A percentile compares a stretch with the other conserved stretches of the same genome.
These are phyloP conservation scores for Wickerhamiella lipophila DNA, from an alignment of 805 yeast genomes.

Conservation along the genomic window DNA sequence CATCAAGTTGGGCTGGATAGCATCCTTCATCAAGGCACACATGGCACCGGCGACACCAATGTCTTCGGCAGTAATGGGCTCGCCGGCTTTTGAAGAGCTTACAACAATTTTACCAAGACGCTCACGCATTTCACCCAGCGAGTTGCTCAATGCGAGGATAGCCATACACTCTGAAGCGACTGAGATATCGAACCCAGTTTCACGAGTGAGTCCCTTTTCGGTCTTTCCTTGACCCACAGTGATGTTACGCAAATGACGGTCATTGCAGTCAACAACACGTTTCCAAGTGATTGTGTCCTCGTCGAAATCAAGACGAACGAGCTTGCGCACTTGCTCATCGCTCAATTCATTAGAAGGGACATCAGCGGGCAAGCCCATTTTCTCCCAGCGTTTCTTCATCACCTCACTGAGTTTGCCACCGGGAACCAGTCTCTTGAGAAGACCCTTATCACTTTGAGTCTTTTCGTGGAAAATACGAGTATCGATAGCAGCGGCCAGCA, in stretches of 20 bases:
- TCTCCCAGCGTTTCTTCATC: constrained; percentile 61
- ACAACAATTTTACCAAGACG: constrained; percentile 83
- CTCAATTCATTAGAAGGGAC: constrained; percentile 63
- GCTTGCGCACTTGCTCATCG: constrained; percentile 55
- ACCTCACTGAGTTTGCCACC: constrained; percentile 70
- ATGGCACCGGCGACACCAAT: constrained; percentile 92
- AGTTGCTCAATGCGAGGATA: constrained; percentile 68
- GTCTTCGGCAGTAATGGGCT: constrained; percentile 86
- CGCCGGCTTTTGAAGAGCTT: constrained; percentile 63
- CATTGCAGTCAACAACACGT: constrained; percentile 90
- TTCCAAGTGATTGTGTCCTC: constrained; percentile 83
- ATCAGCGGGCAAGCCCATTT: constrained; percentile 55
- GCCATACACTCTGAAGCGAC: constrained; percentile 98
- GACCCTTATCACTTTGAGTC: constrained; percentile 68
- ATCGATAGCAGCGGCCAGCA: constrained; percentile 91
- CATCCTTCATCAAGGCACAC: constrained; percentile 87
- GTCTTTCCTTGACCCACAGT: constrained; percentile 88
- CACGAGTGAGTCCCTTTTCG: constrained; percentile 76
- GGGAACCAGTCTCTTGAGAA: constrained; percentile 77
- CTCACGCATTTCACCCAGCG: constrained; percentile 69
- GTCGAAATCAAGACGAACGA: constrained; percentile 77
- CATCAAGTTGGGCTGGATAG: constrained; percentile 92
- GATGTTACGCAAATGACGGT: constrained; percentile 77
- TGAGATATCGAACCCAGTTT: constrained; percentile 88
- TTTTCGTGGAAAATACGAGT: constrained; percentile 92